Percentiles rank a stretch among this genome's conserved stretches.
Evolutionary conservation across 306 rosid genomes (phyloP).

Genomic region (Prinsepia uniflora): DNA sequence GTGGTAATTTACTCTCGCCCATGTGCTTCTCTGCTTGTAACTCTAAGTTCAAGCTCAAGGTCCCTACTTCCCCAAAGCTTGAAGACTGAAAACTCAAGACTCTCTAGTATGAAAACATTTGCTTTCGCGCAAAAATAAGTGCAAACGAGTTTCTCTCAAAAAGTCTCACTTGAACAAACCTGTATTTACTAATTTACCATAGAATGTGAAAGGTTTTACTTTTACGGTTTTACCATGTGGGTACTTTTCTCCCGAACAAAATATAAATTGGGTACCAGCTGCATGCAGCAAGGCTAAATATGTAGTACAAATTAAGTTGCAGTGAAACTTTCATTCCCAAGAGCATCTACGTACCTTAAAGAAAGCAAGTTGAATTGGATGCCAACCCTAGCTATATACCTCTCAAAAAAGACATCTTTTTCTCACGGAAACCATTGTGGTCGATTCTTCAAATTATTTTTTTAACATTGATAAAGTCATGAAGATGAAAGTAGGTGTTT

Average conservation of each 20-base stretch:
- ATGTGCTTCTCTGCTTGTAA: conserved; percentile 33
- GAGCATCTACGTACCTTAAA: background rate
- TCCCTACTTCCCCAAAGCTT: conserved; percentile 23
- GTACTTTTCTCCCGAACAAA: background rate
- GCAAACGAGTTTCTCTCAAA: background rate
- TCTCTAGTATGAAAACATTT: background rate
- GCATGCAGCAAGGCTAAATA: background rate
- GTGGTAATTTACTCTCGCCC: conserved; percentile 12
- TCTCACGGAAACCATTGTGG: background rate
- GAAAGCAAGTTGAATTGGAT: background rate
- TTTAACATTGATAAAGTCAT: background rate
- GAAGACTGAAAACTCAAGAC: background rate
- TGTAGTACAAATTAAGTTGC: conserved; percentile 1
- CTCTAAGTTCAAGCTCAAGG: conserved; percentile 23
- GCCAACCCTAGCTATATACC: background rate
- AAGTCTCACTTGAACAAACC: background rate
- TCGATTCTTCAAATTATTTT: background rate
- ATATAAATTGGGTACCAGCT: background rate
- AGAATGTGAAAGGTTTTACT: background rate
- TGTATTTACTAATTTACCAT: background rate
- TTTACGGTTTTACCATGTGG: background rate
- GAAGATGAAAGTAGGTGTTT: background rate
- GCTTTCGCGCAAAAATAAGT: conserved; percentile 15
- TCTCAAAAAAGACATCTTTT: background rate
- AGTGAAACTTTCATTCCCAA: conserved; percentile 10